These are phyloP conservation scores for Apiospora kogelbergensis DNA, from an alignment of 2,329 filamentous ascomycete genomes.

Conservation along the genomic window DNA sequence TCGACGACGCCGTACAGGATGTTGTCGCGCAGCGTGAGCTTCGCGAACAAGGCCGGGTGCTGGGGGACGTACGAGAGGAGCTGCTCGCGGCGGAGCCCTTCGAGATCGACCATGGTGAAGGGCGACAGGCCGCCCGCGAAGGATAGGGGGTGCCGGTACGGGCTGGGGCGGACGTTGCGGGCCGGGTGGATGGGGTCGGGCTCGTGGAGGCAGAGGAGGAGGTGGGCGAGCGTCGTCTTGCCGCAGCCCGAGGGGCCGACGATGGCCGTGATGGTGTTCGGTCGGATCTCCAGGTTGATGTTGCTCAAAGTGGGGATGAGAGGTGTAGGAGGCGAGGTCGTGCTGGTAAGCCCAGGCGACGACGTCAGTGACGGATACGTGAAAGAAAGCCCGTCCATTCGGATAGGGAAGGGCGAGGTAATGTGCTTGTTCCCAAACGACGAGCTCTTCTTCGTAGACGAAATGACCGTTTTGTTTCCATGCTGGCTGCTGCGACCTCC, in stretches of 20 bases:
- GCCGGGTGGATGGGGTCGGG: slow-evolving; percentile 28
- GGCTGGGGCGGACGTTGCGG: slow-evolving; percentile 3
- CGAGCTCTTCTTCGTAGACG: slow-evolving; percentile 28
- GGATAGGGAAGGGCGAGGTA: slow-evolving; percentile 41
- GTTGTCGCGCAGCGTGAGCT: slow-evolving; percentile 69
- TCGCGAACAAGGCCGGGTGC: slow-evolving; percentile 73
- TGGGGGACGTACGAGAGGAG: slow-evolving; percentile 70
- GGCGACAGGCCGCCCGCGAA: slow-evolving; percentile 60
- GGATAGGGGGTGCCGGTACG: slow-evolving; percentile 44
- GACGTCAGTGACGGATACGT: slow-evolving; percentile 63
- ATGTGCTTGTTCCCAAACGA: slow-evolving; percentile 22
- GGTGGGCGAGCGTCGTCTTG: slow-evolving; percentile 78
- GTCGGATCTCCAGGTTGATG: neutral
- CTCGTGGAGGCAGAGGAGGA: slow-evolving; percentile 72
- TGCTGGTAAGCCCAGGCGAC: slow-evolving; percentile 21
- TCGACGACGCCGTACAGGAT: slow-evolving; percentile 74
- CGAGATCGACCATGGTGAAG: slow-evolving; percentile 41
- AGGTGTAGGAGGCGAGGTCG: neutral
- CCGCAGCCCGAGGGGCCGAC: slow-evolving; percentile 87
- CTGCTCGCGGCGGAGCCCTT: slow-evolving; percentile 59
- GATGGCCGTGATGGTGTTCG: slow-evolving; percentile 50
- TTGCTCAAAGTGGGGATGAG: neutral
- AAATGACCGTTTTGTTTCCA: slow-evolving; percentile 27
- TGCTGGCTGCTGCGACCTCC: slow-evolving; percentile 50
- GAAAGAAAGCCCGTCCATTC: slow-evolving; percentile 65